Evolutionary conservation across 441 rosid species (phyloP), one percentile per base, ranked within the genome.

Genomic region (Theobroma grandiflorum): DNA sequence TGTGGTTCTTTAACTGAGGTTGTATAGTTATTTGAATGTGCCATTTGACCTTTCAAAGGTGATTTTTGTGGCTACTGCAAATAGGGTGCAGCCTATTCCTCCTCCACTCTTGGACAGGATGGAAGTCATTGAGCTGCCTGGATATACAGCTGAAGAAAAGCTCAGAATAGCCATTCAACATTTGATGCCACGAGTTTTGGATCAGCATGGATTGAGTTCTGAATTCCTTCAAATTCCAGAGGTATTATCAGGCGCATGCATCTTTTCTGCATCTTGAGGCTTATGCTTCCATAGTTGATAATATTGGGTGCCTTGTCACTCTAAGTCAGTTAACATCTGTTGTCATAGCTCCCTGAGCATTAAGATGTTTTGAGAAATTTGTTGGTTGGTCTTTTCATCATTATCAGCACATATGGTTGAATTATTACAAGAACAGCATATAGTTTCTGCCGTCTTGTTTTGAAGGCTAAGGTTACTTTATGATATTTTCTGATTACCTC

Each of bases 91-190:
- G 84, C 99, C 98, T 78, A 94, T 97, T 81, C 98, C 99, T 81
- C 97, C 99, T 22, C 90, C 99, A 53, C 95, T 97, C 55, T 86
- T 93, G 76, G 99, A 97, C 86, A 91, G 99, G 89, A 95, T 97
- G 99, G 99, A 97, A 88, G 94, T 94, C 71, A 95, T 97, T 80
- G 99, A 97, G 87, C 90, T 97, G 71, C 99, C 99, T 79, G 99
- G 99, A 67, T 97, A 97, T 87, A 95, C 98, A 16, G 95, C 91
- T 76, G 99, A 95, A 84, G 99, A 97, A 86, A 97, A 97, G 89
- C 97, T 95, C 72, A 89, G 83, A 84, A 97, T 95, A 87, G 97
- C 99, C 67, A 91, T 93, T 93, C 90, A 84, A 50, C 96, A 95
- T 92, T 87, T 97, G 85, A 92, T 97, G 86, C 99, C 99, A 81